Base-by-base conservation (phyloP, 371 early-diverging fungal genomes). In the Actinomortierella wolfii region DNA sequence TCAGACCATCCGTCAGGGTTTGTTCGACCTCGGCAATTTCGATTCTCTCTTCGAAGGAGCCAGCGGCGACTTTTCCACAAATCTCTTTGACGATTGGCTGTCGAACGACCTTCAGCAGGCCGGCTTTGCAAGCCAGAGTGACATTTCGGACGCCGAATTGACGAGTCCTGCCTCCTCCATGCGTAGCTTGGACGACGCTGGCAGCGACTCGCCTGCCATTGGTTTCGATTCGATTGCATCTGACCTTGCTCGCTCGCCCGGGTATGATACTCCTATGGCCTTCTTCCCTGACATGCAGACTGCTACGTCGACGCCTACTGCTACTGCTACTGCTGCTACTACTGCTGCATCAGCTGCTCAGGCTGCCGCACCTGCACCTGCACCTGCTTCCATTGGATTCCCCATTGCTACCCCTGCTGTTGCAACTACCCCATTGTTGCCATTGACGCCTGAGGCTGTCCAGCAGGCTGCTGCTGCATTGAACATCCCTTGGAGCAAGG, bases 401-500 rank as follows among this genome's bases (percentile, higher is more conserved):
- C n/a, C n/a, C n/a, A n/a, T n/a, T n/a, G n/a, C n/a, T n/a, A n/a
- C n/a, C n/a, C n/a, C n/a, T n/a, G n/a, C n/a, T n/a, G n/a, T n/a
- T n/a, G n/a, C n/a, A n/a, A n/a, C 48, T 5, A 2, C 50, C 1
- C 59, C 57, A 2, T 6, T 64, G 42, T 7, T 51, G 52, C 56
- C 53, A 4, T 28, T 64, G 48, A 71, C 66, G n/a, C 59, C 73
- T 17, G 73, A 71, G 51, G 61, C 67, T 52, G 67, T 71, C n/a
- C 73, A 71, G 53, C 73, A 62, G 47, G 73, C 67, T 17, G 73
- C 73, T 13, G 73, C 73, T 1, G 73, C 73, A 8, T 56, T 71
- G 56, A 65, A 71, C 59, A 71, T 71, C n/a, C 73, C 73, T 25
- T 71, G 73, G 73, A 66, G 66, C 62, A 62, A 71, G 45, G 61